Evolutionary conservation across 78 protist species (phyloP), one percentile per base, ranked within the genome.

Genomic region (Protostelium mycophagum): DNA sequence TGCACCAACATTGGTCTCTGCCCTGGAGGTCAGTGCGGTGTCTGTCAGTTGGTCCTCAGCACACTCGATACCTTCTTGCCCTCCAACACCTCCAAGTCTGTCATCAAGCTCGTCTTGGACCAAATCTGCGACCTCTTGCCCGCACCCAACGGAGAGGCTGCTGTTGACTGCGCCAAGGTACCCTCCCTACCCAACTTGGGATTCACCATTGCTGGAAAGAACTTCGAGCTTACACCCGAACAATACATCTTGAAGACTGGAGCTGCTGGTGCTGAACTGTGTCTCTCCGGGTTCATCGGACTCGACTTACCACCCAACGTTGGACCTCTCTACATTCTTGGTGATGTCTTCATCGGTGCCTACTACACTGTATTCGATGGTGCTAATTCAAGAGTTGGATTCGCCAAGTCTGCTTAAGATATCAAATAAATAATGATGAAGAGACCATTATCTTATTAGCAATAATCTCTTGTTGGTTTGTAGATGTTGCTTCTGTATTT

Each of bases 301-400:
- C 39, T 98, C 23, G 95, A 89, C 35, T 85, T 95, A 37, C 94
- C 97, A 36, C 91, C 94, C 35, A 86, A 88, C 29, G 90, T 86
- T 37, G 95, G 95, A 29, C 94, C 92, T 38, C 90, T 98, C 86
- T 97, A 92, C 96, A 98, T 98, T 38, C 90, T 98, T 0, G 99
- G 99, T 35, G 99, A 98, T 87, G 98, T 98, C 63, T 98, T 98
- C 96, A 90, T 98, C 85, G 83, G 97, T 37, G 89, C 89, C 83
- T 96, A 92, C 95, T 97, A 95, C 95, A 94, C 99, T 0, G 93
- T 93, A 63, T 98, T 98, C 63, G 98, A 97, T 95, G 34, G 73
- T 35, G 97, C 90, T 51, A 93, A 96, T 89, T 23, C 31, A 37
- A 88, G 87, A 38, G 91, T 96, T 28, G 97, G 98, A 28, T 93